A percentile compares a stretch with the other conserved stretches of the same genome.
These are phyloP conservation scores for Pyrrhoderma lamaoense DNA, from an alignment of 1,284 basidiomycete genomes.

Conservation along the genomic window DNA sequence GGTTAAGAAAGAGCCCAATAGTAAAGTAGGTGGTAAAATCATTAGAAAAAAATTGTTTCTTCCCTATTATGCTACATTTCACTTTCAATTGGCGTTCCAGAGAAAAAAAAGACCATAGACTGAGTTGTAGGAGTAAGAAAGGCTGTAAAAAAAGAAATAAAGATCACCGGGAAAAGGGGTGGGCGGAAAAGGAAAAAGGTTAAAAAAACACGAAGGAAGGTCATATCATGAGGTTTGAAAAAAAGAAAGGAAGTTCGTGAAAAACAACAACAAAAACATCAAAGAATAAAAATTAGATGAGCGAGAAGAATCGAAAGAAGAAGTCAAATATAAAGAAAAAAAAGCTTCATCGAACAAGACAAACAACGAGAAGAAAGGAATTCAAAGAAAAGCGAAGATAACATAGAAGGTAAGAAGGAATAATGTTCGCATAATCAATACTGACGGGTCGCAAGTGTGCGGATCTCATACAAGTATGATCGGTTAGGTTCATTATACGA, in stretches of 20 bases:
- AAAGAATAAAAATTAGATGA: neutral
- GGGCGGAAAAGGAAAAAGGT: neutral
- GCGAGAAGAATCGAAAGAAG: neutral
- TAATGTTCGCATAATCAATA: conserved; percentile 39
- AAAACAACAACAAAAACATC: neutral
- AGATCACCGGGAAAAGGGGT: too few species aligned
- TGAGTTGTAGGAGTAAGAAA: too few species aligned
- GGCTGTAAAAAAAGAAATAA: too few species aligned
- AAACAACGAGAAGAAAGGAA: conserved; percentile 8
- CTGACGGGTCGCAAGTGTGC: conserved; percentile 70
- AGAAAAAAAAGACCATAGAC: too few species aligned
- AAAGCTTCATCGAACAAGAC: neutral
- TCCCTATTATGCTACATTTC: too few species aligned
- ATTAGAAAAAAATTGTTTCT: too few species aligned
- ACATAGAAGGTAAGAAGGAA: neutral
- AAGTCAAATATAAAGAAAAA: too few species aligned
- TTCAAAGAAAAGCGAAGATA: conserved; percentile 5
- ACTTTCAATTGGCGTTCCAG: too few species aligned
- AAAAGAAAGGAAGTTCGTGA: conserved; percentile 4
- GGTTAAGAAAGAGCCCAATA: too few species aligned
- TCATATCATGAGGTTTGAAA: neutral
- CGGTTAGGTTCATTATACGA: conserved; percentile 45
- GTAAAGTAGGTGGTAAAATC: too few species aligned
- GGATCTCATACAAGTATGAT: conserved; percentile 67
- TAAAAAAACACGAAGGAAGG: neutral